Evolutionary conservation across 2,329 filamentous ascomycete genomes (phyloP).

Genomic region (Trichoderma semiorbis): DNA sequence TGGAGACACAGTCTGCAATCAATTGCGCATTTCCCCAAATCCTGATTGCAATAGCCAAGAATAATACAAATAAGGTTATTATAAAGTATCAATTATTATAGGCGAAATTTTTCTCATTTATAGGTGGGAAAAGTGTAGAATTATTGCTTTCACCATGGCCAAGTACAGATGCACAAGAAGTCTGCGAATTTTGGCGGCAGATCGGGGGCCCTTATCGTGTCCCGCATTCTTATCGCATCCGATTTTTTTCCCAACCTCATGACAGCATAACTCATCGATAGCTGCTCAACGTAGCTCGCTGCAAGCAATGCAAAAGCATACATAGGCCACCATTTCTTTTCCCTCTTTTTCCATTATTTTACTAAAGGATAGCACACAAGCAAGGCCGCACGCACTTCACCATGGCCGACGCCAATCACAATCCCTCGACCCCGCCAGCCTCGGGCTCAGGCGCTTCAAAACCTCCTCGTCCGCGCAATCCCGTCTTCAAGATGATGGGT

Average conservation of each 20-base stretch:
- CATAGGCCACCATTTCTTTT: not conserved
- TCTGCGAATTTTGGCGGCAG: not conserved
- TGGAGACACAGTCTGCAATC: not conserved
- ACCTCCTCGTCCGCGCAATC: slow-evolving; percentile 51
- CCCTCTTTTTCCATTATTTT: not conserved
- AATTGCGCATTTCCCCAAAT: not conserved
- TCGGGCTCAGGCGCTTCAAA: not conserved
- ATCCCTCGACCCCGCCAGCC: slow-evolving; percentile 11
- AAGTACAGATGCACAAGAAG: not conserved
- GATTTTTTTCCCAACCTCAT: slow-evolving; percentile 22
- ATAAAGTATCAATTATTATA: not conserved
- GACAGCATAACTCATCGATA: not conserved
- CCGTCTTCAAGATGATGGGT: slow-evolving; percentile 74
- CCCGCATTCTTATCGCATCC: slow-evolving; percentile 25
- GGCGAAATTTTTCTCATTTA: not conserved
- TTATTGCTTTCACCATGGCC: not conserved
- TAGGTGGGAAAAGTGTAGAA: not conserved
- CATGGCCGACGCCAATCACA: slow-evolving; percentile 20
- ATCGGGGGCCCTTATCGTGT: slow-evolving; percentile 21
- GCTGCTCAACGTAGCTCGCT: not conserved
- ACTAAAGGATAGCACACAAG: not conserved
- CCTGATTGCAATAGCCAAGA: not conserved
- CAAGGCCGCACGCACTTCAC: not conserved
- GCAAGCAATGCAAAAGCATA: not conserved
- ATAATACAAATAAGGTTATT: not conserved